Base-by-base conservation (phyloP, 306 rosid genomes). In the Fagus sylvatica region DNA sequence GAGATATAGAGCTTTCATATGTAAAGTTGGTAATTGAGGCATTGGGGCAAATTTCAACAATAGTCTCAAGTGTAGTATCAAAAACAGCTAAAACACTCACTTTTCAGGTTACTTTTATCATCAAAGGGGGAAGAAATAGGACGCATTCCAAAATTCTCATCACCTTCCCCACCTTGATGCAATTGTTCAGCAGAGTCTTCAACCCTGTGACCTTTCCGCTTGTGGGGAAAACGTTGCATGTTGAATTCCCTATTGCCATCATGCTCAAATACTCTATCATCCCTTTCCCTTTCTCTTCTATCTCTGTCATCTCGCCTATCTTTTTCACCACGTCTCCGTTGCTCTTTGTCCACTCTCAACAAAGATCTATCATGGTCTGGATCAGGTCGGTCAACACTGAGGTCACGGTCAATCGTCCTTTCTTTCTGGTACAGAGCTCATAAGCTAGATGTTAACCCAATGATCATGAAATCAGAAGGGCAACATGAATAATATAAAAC, bases 341-440 rank as follows among this genome's bases (percentile, higher is more conserved):
- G 93, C 81, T 96, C 99, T 90, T 87, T 95, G 74, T 92, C 98
- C 49, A 19, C 76, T 80, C 88, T 90, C 86, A 88, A 84, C 74
- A 88, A 70, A 68, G 87, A 75, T 75, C 90, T 83, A 74, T 90
- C 98, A 69, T 90, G 90, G 77, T 93, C 98, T 30, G 85, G 86
- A 68, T 90, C 99, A 67, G 99, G 94, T 55, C 85, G 90, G 78
- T 93, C 98, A 84, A 93, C 97, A 87, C 96, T 93, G 54, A 82
- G 86, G 83, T 96, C 99, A 73, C 84, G 91, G 42, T 96, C 98
- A 71, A 86, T 53, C 48, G 81, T 74, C 87, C 92, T 87, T 72
- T 91, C 98, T 83, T 88, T 89, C 99, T 96, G 97, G 74, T 69
- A 79, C 73, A 34, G 57, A 79, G 74, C 57, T 87, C 69, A 69